Evolutionary conservation across 1,284 basidiomycete species (phyloP), one percentile per base, ranked within the genome.

Genomic region (Trichosporon sp.): DNA sequence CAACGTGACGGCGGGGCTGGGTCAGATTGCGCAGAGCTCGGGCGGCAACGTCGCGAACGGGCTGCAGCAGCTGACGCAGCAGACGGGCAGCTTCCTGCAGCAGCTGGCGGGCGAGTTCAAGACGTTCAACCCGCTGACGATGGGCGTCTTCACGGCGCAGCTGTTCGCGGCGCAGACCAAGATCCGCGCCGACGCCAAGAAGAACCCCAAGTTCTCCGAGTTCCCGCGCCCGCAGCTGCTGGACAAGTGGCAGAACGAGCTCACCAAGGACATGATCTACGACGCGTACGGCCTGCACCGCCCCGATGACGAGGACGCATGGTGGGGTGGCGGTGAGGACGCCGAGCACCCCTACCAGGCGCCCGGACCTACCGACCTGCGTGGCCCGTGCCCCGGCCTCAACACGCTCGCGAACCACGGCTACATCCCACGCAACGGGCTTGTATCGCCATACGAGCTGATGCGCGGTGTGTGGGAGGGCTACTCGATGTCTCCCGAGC

Each of bases 401-500:
- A 81, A 81, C 74, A 76, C 77, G 1, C 60, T 80, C 18, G 80
- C 80, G 18, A 78, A 77, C 62, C 75, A 79, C 70, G 75, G 75
- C 65, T 75, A 74, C 68, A 60, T 69, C 34, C 71, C 69, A 35
- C 69, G 76, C 42, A 72, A 68, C 63, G 81, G 81, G n/a, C 73
- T 82, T 42, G 75, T 77, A 35, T 75, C 75, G 21, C 56, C 65
- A 7, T 44, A 67, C 53, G 70, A 78, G 51, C 73, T 77, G 34
- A 58, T 68, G 35, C 25, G 56, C 11, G 67, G 67, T 15, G 38
- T 38, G 1, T 65, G 27, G 31, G 21, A 68, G 18, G 68, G 64
- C 2, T 44, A 62, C 58, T 65, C 64, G 21, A 42, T 68, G 15
- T 15, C 56, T 0, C 64, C 68, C 32, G 68, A 68, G 56, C 35